phyloP scores from a whole-genome alignment of 1,284 basidiomycete genomes.

The Microbotryum intermedium region DNA sequence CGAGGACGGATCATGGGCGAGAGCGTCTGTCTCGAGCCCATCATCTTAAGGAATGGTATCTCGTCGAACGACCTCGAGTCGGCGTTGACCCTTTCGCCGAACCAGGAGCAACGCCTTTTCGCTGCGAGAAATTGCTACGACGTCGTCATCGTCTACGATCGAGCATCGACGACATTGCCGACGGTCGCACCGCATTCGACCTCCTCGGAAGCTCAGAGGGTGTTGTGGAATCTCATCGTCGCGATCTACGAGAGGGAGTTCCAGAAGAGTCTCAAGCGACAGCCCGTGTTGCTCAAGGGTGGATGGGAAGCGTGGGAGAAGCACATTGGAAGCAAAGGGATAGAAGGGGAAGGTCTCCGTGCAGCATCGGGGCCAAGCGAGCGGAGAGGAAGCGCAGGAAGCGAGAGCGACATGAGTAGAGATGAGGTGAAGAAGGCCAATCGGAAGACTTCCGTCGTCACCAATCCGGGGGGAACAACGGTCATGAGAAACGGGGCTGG shows the following conservation, averaged over 20 bases:
- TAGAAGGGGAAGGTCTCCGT: slow-evolving; percentile 40
- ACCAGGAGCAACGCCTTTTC: slow-evolving; percentile 63
- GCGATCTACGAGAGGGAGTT: slow-evolving; percentile 67
- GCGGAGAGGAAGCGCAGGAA: background rate
- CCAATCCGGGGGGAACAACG: background rate
- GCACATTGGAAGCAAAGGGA: slow-evolving; percentile 51
- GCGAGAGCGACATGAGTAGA: background rate
- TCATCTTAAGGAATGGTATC: slow-evolving; percentile 60
- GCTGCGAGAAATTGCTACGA: slow-evolving; percentile 76
- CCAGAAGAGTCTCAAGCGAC: slow-evolving; percentile 60
- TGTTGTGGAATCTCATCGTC: slow-evolving; percentile 45
- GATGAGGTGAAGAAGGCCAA: slow-evolving; percentile 21
- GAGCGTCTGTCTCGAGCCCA: slow-evolving; percentile 78
- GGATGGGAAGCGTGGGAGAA: slow-evolving; percentile 75
- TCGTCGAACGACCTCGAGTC: slow-evolving; percentile 62
- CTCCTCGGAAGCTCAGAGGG: slow-evolving; percentile 11
- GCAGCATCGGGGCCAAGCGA: slow-evolving; percentile 35
- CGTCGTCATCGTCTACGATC: slow-evolving; percentile 80
- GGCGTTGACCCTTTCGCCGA: slow-evolving; percentile 62
- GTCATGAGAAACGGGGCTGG: slow-evolving; percentile 1
- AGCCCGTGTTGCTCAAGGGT: slow-evolving; percentile 75
- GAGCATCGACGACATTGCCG: slow-evolving; percentile 53
- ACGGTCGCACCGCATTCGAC: slow-evolving; percentile 10
- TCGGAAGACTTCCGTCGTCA: slow-evolving; percentile 9
- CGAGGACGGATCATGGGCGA: slow-evolving; percentile 59